These are phyloP conservation scores for Suillus brevipes DNA, from an alignment of 768 basidiomycete genomes.

Conservation along the genomic window DNA sequence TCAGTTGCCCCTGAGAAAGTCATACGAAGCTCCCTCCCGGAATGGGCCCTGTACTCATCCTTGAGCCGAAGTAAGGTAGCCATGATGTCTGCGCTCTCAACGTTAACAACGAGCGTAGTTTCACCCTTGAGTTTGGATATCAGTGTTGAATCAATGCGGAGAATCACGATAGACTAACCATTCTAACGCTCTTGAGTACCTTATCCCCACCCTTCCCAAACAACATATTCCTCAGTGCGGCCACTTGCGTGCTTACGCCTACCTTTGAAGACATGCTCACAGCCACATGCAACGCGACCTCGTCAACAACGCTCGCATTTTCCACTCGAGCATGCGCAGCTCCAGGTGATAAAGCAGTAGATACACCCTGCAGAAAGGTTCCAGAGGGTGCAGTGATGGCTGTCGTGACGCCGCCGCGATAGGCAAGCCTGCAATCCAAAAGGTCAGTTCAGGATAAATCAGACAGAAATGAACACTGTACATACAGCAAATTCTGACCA, in stretches of 20 bases:
- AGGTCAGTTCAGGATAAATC: not conserved
- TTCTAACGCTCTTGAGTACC: slow-evolving; percentile 16
- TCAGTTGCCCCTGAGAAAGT: slow-evolving; percentile 64
- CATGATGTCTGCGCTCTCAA: slow-evolving; percentile 72
- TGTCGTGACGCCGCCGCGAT: slow-evolving; percentile 64
- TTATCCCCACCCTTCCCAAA: slow-evolving; percentile 50
- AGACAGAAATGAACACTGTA: slow-evolving; percentile 14
- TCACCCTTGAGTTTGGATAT: slow-evolving; percentile 43
- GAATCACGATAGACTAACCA: slow-evolving; percentile 8
- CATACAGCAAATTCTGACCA: slow-evolving; percentile 71
- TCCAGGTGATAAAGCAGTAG: slow-evolving; percentile 60
- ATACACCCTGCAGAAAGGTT: slow-evolving; percentile 57
- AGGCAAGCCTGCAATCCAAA: slow-evolving; percentile 50
- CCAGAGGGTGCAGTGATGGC: slow-evolving; percentile 53
- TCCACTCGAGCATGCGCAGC: slow-evolving; percentile 54
- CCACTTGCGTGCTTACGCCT: slow-evolving; percentile 69
- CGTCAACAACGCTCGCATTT: slow-evolving; percentile 57
- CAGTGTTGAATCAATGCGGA: not conserved
- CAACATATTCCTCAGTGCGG: slow-evolving; percentile 60
- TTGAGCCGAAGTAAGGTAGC: slow-evolving; percentile 70
- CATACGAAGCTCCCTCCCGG: slow-evolving; percentile 59
- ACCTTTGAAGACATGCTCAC: slow-evolving; percentile 42
- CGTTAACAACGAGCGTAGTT: slow-evolving; percentile 66
- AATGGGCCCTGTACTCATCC: slow-evolving; percentile 58
- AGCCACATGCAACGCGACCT: slow-evolving; percentile 62